phyloP scores from a whole-genome alignment of 2,329 filamentous ascomycete genomes.

The Ophiostoma australiae region DNA sequence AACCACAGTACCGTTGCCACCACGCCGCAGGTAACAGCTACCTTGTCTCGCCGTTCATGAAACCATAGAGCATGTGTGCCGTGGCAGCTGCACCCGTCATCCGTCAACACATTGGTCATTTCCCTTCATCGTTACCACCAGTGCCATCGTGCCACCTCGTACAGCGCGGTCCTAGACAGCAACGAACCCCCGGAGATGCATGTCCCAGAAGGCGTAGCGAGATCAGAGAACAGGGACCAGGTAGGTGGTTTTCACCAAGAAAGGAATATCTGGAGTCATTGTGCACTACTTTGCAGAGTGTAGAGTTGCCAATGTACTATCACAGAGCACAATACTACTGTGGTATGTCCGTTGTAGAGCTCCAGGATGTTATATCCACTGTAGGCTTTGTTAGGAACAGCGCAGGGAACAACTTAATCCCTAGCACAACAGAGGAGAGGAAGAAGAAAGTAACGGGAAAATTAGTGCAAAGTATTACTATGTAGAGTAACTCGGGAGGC shows the following conservation, averaged over 20 bases:
- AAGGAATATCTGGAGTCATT: neutral
- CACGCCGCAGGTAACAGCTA: neutral
- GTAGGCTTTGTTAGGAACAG: neutral
- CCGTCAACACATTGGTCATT: neutral
- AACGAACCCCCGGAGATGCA: slow-evolving; percentile 15
- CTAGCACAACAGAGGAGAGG: slow-evolving; percentile 8
- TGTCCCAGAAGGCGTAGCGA: slow-evolving; percentile 22
- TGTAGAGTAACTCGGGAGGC: neutral
- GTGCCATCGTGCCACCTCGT: neutral
- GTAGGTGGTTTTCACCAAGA: neutral
- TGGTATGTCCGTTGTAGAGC: neutral
- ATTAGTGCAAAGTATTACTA: neutral
- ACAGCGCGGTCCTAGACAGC: neutral
- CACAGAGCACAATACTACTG: neutral
- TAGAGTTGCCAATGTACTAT: no score
- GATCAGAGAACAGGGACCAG: slow-evolving; percentile 13
- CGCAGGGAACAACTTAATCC: slow-evolving; percentile 8
- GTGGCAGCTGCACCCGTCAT: slow-evolving; percentile 7
- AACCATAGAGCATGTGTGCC: neutral
- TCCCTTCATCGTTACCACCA: neutral
- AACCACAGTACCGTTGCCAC: neutral
- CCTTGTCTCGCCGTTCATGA: neutral
- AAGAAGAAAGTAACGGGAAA: neutral
- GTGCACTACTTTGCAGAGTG: neutral
- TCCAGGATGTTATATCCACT: neutral